Evolutionary conservation across 2,329 filamentous ascomycete species (phyloP), one percentile per base, ranked within the genome.

Genomic region (Monilinia laxa): DNA sequence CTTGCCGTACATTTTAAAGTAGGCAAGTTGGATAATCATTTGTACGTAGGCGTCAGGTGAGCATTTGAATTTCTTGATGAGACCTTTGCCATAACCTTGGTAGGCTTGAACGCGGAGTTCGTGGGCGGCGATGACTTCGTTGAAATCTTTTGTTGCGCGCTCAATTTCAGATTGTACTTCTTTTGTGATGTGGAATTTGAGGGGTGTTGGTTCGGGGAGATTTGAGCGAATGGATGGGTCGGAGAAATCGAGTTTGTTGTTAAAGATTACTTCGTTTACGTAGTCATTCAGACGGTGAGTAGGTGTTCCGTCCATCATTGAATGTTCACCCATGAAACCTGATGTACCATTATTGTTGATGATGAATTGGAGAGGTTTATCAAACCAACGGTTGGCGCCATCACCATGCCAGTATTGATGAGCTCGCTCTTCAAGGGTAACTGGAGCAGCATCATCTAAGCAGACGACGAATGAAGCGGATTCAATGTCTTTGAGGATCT

Each of bases 1-100:
- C 84, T 93, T 92, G 83, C 95, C 95, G 80, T 96, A 97, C 92
- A 99, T 97, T 82, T 98, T 98, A 85, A 89, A 90, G 84, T 99
- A 99, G 51, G 95, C 95, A 64, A 98, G 87, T 80, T 99, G 95
- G 78, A 99, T 99, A 78, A 97, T 83, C 92, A 99, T 95, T 81
- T 99, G 95, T 53, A 98, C 93, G 79, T 96, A 99, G 42, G 94
- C 95, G 75, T 99, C 96, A 40, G 95, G 95, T 35, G 91, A 96
- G 86, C 92, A 97, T 82, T 93, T 96, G 88, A 99, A 98, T 80
- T 97, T 96, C 88, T 99, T 99, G 84, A 99, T 98, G 69, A 99
- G 83, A 35, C 92, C 93, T 83, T 99, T 99, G 78, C 95, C 95
- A 79, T 99, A 99, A 74, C 90, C 94, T 80, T 98, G 93, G 83